These are phyloP conservation scores for Coemansia sp. DNA, from an alignment of 192 early-diverging fungal genomes.

Conservation along the genomic window DNA sequence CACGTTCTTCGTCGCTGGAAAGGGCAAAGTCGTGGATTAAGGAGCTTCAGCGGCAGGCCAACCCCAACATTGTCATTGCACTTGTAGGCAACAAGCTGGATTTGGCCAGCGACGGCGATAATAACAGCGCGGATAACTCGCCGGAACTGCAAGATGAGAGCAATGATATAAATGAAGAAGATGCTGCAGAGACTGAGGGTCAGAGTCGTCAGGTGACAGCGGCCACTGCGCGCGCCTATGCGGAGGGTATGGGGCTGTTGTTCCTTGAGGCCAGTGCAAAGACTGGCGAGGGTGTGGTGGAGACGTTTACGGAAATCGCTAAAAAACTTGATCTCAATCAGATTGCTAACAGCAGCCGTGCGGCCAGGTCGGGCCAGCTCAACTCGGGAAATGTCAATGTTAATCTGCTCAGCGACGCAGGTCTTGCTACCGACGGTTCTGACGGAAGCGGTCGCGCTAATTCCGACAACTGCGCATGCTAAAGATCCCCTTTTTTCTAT, in stretches of 20 bases:
- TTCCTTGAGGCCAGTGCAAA: constrained; percentile 91
- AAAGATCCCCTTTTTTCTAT: constrained; percentile 22
- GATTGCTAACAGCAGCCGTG: constrained; percentile 39
- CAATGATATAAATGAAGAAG: constrained; percentile 3
- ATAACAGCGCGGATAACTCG: constrained; percentile 14
- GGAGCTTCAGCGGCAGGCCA: constrained; percentile 94
- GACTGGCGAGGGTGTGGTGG: constrained; percentile 78
- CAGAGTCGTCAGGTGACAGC: constrained; percentile 62
- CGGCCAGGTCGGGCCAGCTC: constrained; percentile 35
- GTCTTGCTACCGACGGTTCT: constrained; percentile 17
- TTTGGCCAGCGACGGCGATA: constrained; percentile 42
- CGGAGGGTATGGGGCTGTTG: constrained; percentile 75
- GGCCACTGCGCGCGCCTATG: constrained; percentile 78
- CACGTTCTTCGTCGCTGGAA: constrained; percentile 78
- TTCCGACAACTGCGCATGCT: constrained; percentile 47
- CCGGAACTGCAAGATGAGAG: constrained; percentile 18
- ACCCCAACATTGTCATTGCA: constrained; percentile 93
- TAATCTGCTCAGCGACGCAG: constrained; percentile 41
- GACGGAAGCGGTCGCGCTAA: constrained; percentile 15
- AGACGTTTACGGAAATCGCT: constrained; percentile 89
- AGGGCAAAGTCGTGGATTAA: constrained; percentile 95
- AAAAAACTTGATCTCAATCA: constrained; percentile 48
- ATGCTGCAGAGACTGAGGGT: constrained; percentile 22
- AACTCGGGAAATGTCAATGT: constrained; percentile 53
- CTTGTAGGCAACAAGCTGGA: constrained; percentile 97